Evolutionary conservation across 225 moss, liverwort and hornwort species (phyloP).

Genomic region (Sphagnum contortum): DNA sequence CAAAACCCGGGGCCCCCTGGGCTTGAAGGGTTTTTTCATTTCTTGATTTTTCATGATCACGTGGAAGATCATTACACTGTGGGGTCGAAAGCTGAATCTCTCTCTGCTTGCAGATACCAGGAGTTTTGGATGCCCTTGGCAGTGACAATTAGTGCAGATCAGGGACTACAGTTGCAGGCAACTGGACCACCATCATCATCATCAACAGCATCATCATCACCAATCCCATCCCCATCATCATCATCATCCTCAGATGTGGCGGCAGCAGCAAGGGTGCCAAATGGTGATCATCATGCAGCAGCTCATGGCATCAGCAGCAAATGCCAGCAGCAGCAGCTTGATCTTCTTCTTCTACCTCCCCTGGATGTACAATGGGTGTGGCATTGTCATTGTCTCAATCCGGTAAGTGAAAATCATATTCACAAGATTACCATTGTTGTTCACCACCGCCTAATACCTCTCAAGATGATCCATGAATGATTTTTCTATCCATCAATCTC

Average conservation of each 20-base stretch:
- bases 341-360: slow-evolving; percentile 51
- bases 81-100: not conserved
- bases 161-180: not conserved
- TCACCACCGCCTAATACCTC: not conserved
- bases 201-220: too few species aligned
- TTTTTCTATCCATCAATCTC: not conserved
- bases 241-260: too few species aligned
- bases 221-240: too few species aligned
- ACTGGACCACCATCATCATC: too few species aligned
- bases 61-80: too few species aligned
- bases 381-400: slow-evolving; percentile 91
- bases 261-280: too few species aligned
- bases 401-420: slow-evolving; percentile 30
- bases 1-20: too few species aligned
- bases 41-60: not conserved
- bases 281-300: not conserved
- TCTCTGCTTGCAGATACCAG: slow-evolving; percentile 34
- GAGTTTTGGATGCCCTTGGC: slow-evolving; percentile 83
- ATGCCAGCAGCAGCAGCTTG: not conserved
- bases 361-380: slow-evolving; percentile 91
- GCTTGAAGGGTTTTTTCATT: not conserved
- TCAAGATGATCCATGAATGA: not conserved
- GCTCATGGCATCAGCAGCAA: slow-evolving; percentile 1
- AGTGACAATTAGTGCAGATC: slow-evolving; percentile 11
- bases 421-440: not conserved